Conservation (phyloP, 169 alveolate genomes). For the Plasmodium vivax region DNA sequence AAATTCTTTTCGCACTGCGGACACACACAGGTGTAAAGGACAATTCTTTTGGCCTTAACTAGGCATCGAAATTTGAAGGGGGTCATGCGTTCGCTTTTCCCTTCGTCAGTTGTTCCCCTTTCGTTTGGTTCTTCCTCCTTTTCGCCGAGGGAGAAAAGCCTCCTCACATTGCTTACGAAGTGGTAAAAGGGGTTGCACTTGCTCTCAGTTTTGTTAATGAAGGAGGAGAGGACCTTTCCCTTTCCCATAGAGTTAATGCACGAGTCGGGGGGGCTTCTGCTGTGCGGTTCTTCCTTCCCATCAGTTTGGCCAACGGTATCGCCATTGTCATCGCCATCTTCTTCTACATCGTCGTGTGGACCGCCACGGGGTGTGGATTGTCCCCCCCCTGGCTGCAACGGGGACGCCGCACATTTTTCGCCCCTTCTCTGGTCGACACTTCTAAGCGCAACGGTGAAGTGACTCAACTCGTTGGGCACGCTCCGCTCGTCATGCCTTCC, state of each 20-base stretch:
- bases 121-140: neutral
- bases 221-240: constrained; percentile 4
- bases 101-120: neutral
- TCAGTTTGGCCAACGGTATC: too few relatives aligned
- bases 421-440: neutral
- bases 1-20: constrained; percentile 45
- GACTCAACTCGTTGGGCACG: neutral
- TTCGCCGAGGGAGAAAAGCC: constrained; percentile 6
- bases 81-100: neutral
- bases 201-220: neutral
- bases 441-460: neutral
- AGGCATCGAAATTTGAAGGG: neutral
- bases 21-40: constrained; percentile 21
- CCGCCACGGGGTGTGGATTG: neutral
- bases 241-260: neutral
- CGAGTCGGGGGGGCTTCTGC: neutral
- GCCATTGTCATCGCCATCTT: too few relatives aligned
- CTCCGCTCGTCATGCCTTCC: neutral
- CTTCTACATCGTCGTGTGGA: neutral
- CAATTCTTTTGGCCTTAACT: neutral
- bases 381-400: neutral
- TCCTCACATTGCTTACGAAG: constrained; percentile 12
- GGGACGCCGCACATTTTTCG: neutral
- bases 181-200: constrained; percentile 4
- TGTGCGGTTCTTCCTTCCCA: neutral